Conservation (phyloP, 805 yeast genomes). For the Metschnikowia kunwiensis region DNA sequence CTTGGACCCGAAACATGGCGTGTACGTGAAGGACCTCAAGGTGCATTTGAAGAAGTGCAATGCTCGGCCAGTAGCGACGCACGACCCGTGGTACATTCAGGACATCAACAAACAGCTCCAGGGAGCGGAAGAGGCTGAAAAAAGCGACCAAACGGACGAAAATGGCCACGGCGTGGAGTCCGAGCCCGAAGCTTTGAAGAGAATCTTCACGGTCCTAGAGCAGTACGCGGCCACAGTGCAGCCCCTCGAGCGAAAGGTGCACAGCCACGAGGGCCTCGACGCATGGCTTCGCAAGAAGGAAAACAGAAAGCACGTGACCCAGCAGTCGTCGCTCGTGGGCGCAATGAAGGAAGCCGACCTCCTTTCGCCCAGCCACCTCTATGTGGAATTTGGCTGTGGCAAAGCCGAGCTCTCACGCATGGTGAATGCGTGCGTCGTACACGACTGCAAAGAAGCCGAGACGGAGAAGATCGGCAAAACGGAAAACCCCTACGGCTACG, state of each 20-base stretch:
- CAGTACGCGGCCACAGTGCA: conserved; percentile 10
- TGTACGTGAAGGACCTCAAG: conserved; percentile 57
- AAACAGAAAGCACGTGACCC: conserved; percentile 73
- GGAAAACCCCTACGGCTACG: conserved; percentile 43
- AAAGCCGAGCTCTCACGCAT: conserved; percentile 79
- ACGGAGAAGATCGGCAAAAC: background rate
- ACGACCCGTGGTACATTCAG: conserved; percentile 49
- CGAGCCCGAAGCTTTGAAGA: background rate
- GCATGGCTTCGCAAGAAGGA: conserved; percentile 46
- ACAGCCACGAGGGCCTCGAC: conserved; percentile 30
- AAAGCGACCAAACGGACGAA: background rate
- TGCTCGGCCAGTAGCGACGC: conserved; percentile 33
- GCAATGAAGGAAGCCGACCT: conserved; percentile 48
- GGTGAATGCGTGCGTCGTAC: conserved; percentile 39
- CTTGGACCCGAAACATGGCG: conserved; percentile 67
- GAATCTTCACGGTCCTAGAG: conserved; percentile 3
- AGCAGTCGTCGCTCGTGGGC: conserved; percentile 78
- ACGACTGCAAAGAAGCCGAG: conserved; percentile 14
- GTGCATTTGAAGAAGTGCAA: conserved; percentile 64
- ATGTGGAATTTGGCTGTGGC: conserved; percentile 88
- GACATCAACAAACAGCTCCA: conserved; percentile 43
- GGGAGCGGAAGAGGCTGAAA: background rate
- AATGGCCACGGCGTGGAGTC: background rate
- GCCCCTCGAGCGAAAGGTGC: conserved; percentile 18
- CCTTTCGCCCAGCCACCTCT: conserved; percentile 34